Evolutionary conservation across 2,329 filamentous ascomycete species (phyloP).

Genomic region (Zelopaecilomyces penicillatus): DNA sequence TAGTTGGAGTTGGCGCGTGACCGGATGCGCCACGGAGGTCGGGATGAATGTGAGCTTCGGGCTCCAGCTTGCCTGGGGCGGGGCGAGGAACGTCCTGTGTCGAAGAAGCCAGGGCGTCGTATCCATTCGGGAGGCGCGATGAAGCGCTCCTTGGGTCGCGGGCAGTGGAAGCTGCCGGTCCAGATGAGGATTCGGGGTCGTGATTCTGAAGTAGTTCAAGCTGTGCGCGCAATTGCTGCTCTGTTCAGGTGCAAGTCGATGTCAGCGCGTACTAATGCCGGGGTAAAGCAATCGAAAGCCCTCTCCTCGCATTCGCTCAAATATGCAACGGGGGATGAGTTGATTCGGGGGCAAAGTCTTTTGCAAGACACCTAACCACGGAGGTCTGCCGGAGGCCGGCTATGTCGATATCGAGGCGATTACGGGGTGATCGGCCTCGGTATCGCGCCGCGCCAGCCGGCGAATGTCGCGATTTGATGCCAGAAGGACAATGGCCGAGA

Average conservation of each 20-base stretch:
- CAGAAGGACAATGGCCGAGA: too few relatives aligned
- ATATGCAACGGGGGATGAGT: too few relatives aligned
- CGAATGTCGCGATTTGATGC: too few relatives aligned
- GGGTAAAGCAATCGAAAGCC: neutral
- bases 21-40: constrained; percentile 31
- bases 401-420: too few relatives aligned
- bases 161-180: constrained; percentile 17
- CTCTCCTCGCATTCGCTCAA: neutral
- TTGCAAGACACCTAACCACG: too few relatives aligned
- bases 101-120: constrained; percentile 30
- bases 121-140: constrained; percentile 35
- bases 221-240: constrained; percentile 35
- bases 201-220: constrained; percentile 36
- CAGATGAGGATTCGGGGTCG: constrained; percentile 25
- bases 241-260: constrained; percentile 15
- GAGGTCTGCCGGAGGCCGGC: too few relatives aligned
- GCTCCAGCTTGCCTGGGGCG: constrained; percentile 27
- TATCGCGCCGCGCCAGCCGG: too few relatives aligned
- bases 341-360: too few relatives aligned
- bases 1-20: constrained; percentile 22
- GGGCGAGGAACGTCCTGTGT: constrained; percentile 27
- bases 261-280: constrained; percentile 3
- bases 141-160: constrained; percentile 22
- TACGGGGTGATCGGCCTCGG: too few relatives aligned
- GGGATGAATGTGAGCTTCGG: constrained; percentile 41